phyloP scores from a whole-genome alignment of 768 basidiomycete species.

The Lentinus brumalis region DNA sequence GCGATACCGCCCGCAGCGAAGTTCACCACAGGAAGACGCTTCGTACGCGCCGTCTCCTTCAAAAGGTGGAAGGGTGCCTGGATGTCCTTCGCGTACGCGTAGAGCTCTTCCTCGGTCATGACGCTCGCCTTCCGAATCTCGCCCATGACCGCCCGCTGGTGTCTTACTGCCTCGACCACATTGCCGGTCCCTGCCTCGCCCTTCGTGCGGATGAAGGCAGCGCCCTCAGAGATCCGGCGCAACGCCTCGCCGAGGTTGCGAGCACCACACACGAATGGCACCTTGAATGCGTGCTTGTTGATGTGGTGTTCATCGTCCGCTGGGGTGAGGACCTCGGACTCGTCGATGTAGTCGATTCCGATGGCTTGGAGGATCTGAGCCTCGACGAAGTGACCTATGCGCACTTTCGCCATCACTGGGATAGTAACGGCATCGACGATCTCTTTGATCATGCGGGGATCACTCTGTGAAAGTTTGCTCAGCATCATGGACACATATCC shows the following conservation, averaged over 20 bases:
- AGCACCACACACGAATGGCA: slow-evolving; percentile 96
- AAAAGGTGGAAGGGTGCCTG: slow-evolving; percentile 93
- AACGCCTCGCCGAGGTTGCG: slow-evolving; percentile 95
- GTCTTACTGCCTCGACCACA: slow-evolving; percentile 92
- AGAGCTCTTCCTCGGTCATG: slow-evolving; percentile 95
- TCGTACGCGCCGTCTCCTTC: slow-evolving; percentile 93
- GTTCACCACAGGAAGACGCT: slow-evolving; percentile 92
- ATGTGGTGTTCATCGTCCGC: slow-evolving; percentile 97
- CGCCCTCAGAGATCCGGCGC: slow-evolving; percentile 94
- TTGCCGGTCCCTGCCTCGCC: slow-evolving; percentile 91
- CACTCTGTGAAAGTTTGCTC: slow-evolving; percentile 54
- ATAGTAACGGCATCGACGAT: slow-evolving; percentile 95
- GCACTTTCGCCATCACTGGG: slow-evolving; percentile 94
- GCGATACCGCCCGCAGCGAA: slow-evolving; percentile 96
- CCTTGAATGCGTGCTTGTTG: slow-evolving; percentile 94
- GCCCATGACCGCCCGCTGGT: slow-evolving; percentile 79
- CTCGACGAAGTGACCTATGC: slow-evolving; percentile 98
- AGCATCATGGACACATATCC: no score
- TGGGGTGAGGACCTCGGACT: slow-evolving; percentile 92
- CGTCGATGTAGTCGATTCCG: slow-evolving; percentile 96
- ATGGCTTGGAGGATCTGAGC: slow-evolving; percentile 95
- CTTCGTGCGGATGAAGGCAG: slow-evolving; percentile 98
- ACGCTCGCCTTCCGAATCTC: slow-evolving; percentile 85
- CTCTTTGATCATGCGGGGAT: slow-evolving; percentile 95
- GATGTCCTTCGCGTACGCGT: slow-evolving; percentile 89